Evolutionary conservation across 805 yeast species (phyloP), one percentile per base, ranked within the genome.

Genomic region (Candida caryicola): DNA sequence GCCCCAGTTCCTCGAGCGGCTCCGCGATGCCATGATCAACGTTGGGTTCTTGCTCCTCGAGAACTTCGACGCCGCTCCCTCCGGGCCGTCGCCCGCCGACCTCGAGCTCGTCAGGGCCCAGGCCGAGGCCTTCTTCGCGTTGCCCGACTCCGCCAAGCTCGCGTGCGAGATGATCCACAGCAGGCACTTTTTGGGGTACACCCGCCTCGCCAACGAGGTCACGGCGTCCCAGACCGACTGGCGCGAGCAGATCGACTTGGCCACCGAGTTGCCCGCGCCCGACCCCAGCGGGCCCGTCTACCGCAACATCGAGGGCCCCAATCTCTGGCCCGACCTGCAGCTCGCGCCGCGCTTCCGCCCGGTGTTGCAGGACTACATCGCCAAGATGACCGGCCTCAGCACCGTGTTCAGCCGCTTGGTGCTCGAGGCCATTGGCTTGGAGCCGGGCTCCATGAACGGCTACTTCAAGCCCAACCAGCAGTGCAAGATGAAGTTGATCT

Each of bases 161-260:
- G 51, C 60, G 31, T 65, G 69, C 40, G 81, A 72, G 31, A 78
- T 74, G 85, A 71, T 64, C 33, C 64, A 68, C 46, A 76, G 74
- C 44, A 78, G 79, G 4, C 82, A 79, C 47, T 79, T 80, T 46
- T 66, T 72, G 49, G 85, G 81, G 4, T 81, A 72, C 62, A 71
- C 78, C 21, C 59, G 69, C 26, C 59, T 79, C 17, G 83, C 81
- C 5, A 75, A 77, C 41, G 84, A 79, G 49, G 71, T 74, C 36
- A 78, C 84, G 0, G 77, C 78, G 9, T 60, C 62, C 16, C 60
- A 61, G 17, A 65, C 74, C 3, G 85, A 79, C 50, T 70, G 79
- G 71, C 60, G 84, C 40, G 85, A 79, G 49, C 85, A 80, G 55
- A 71, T 74, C 41, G 85, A 79, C 50, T 60, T 79, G 39, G 83